These are phyloP conservation scores for Kalanchoe fedtschenkoi DNA, from an alignment of 164 flowering plant species.

Conservation along the genomic window DNA sequence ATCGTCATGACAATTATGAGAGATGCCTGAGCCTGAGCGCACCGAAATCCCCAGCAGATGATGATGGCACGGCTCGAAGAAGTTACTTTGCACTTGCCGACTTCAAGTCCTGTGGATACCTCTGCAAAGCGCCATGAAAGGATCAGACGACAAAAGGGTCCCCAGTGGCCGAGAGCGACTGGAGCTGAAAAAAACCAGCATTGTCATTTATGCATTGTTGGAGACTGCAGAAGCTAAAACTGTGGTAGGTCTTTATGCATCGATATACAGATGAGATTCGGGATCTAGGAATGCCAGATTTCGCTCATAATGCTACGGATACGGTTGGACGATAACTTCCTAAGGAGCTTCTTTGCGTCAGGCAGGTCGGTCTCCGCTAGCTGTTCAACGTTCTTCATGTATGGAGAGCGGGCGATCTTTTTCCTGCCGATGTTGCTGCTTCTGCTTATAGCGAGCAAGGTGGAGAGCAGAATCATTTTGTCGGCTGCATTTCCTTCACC, in stretches of 20 bases:
- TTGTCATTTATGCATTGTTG: too few species aligned
- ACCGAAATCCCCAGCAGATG: too few species aligned
- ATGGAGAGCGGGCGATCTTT: conserved; percentile 55
- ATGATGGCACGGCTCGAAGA: too few species aligned
- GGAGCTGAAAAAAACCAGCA: too few species aligned
- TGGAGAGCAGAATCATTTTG: conserved; percentile 52
- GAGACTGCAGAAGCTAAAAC: not conserved
- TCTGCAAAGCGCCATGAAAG: too few species aligned
- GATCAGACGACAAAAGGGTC: too few species aligned
- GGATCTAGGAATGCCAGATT: conserved; percentile 45
- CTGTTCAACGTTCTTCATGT: conserved; percentile 53
- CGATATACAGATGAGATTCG: conserved; percentile 12
- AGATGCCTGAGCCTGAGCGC: too few species aligned
- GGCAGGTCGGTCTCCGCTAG: conserved; percentile 65
- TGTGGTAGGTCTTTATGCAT: not conserved
- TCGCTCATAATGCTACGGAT: conserved; percentile 49
- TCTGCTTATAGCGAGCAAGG: conserved; percentile 44
- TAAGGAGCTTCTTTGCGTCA: conserved; percentile 61
- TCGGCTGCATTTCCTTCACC: conserved; percentile 45
- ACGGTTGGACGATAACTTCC: conserved; percentile 45
- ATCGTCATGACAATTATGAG: too few species aligned
- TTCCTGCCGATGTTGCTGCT: conserved; percentile 51
- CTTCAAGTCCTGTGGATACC: too few species aligned
- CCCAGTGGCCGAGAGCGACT: too few species aligned
- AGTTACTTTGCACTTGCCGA: too few species aligned